Percentiles rank a stretch among this genome's conserved stretches.
Evolutionary conservation across 306 rosid genomes (phyloP).

Genomic region (Oemleria cerasiformis): DNA sequence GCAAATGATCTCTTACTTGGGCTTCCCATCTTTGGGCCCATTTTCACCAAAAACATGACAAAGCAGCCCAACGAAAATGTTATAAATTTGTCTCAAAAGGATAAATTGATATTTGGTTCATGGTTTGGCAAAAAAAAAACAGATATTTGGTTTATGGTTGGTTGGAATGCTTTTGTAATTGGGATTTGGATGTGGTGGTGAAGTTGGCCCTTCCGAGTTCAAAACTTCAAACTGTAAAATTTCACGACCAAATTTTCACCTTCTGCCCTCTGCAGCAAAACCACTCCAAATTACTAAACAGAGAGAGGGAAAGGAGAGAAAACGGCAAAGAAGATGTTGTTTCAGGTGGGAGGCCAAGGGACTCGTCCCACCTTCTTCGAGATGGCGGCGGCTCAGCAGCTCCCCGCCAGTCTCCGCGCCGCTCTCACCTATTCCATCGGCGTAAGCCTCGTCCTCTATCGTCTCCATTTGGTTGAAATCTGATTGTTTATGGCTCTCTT

Average conservation of each 20-base stretch:
- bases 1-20: too few species aligned
- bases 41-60: too few species aligned
- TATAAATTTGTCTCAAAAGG: too few species aligned
- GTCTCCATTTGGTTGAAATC: neutral
- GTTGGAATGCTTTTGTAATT: too few species aligned
- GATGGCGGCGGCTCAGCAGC: slow-evolving; percentile 99
- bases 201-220: too few species aligned
- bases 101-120: neutral
- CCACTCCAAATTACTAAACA: neutral
- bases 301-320: neutral
- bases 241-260: too few species aligned
- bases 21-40: too few species aligned
- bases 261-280: neutral
- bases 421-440: slow-evolving; percentile 89
- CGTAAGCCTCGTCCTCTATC: slow-evolving; percentile 31
- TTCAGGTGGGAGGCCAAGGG: slow-evolving; percentile 97
- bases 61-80: too few species aligned
- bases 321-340: slow-evolving; percentile 54
- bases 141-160: neutral
- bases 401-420: slow-evolving; percentile 85
- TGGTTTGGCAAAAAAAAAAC: too few species aligned
- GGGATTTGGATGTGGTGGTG: neutral
- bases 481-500: neutral
- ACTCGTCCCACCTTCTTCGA: slow-evolving; percentile 98
- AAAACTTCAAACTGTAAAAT: too few species aligned